phyloP scores from a whole-genome alignment of 2,329 filamentous ascomycete genomes.

The Chaetomium sp. region DNA sequence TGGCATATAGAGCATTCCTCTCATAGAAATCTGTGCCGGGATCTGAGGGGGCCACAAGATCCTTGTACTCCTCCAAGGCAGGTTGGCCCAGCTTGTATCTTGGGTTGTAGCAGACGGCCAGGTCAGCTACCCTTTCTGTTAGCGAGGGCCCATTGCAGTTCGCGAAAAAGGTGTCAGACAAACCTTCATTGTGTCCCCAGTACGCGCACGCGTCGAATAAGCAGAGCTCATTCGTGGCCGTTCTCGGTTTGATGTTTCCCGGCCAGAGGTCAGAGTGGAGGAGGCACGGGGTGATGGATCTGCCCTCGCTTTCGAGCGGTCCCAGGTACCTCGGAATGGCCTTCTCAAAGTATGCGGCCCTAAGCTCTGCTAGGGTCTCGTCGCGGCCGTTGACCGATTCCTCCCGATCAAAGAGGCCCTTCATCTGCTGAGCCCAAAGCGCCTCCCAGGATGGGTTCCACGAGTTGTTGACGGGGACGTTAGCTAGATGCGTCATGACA shows the following conservation, averaged over 20 bases:
- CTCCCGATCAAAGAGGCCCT: constrained; percentile 4
- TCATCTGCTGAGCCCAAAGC: constrained; percentile 10
- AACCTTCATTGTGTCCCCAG: constrained; percentile 14
- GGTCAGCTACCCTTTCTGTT: background rate
- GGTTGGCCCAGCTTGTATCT: background rate
- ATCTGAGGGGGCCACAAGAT: background rate
- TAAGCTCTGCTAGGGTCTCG: background rate
- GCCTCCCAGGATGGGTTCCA: constrained; percentile 9
- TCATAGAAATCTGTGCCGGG: background rate
- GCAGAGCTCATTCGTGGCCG: background rate
- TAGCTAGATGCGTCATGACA: constrained; percentile 4
- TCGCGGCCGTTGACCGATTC: constrained; percentile 3
- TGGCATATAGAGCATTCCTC: constrained; percentile 9
- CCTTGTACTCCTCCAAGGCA: background rate
- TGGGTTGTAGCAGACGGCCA: constrained; percentile 5
- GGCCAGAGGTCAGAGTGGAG: constrained; percentile 10
- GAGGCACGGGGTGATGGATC: background rate
- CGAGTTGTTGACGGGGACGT: constrained; percentile 5
- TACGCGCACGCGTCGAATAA: constrained; percentile 10
- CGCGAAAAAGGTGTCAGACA: background rate
- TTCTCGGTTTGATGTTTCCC: constrained; percentile 9
- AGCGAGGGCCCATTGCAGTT: background rate
- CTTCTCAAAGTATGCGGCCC: constrained; percentile 3
- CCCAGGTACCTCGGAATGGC: constrained; percentile 3
- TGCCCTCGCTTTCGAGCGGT: constrained; percentile 12